Evolutionary conservation across 78 protist genomes (phyloP).

Genomic region (Dictyostelium capitatum): DNA sequence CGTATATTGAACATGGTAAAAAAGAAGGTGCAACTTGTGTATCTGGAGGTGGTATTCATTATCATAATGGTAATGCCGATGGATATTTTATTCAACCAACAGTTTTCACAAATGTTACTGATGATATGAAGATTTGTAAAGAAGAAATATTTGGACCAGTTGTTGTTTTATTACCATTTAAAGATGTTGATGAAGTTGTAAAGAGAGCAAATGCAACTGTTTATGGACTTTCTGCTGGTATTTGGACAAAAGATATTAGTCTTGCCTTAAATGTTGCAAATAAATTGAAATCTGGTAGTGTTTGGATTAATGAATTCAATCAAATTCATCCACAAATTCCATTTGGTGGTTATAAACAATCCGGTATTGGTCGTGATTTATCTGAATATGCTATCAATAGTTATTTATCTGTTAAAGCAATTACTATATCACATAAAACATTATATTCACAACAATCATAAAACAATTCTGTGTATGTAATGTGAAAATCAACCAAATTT

Average conservation of each 20-base stretch:
- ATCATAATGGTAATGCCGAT: not conserved
- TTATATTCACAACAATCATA: not conserved
- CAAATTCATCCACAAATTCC: not conserved
- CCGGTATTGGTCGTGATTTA: slow-evolving; percentile 46
- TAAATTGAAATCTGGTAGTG: slow-evolving; percentile 46
- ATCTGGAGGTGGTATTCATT: slow-evolving; percentile 7
- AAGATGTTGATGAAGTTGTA: slow-evolving; percentile 81
- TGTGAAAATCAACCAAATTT: too few relatives aligned
- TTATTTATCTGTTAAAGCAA: slow-evolving; percentile 19
- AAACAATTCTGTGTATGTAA: too few relatives aligned
- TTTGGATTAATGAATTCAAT: slow-evolving; percentile 46
- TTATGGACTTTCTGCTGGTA: slow-evolving; percentile 88
- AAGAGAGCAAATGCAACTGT: slow-evolving; percentile 79
- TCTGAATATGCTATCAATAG: slow-evolving; percentile 10
- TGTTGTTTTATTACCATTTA: slow-evolving; percentile 46
- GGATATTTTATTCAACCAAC: slow-evolving; percentile 90
- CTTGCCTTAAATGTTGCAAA: slow-evolving; percentile 17
- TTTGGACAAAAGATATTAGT: slow-evolving; percentile 70
- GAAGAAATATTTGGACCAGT: slow-evolving; percentile 95
- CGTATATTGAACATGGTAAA: slow-evolving; percentile 64
- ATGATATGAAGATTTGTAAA: slow-evolving; percentile 56
- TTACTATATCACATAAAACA: not conserved
- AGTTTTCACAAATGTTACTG: slow-evolving; percentile 70
- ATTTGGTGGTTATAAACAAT: slow-evolving; percentile 60
- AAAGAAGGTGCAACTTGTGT: slow-evolving; percentile 52